Conservation (phyloP, 768 basidiomycete genomes). For the Lactifluus hygrophoroides region DNA sequence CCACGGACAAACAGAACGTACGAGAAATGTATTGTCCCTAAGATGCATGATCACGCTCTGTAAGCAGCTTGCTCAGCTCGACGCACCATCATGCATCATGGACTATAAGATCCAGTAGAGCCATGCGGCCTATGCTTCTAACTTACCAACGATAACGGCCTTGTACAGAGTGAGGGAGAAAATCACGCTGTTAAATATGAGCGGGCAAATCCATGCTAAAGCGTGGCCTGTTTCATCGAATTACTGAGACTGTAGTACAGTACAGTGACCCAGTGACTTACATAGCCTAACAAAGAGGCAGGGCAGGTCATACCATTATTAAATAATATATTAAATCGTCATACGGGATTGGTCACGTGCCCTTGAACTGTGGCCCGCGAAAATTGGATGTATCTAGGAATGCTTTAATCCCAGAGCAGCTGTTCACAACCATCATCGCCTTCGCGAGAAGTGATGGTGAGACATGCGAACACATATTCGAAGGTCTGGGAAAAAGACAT, state of each 20-base stretch:
- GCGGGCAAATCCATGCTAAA: neutral
- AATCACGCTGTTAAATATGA: conserved; percentile 1
- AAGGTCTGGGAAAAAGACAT: neutral
- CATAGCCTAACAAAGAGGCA: neutral
- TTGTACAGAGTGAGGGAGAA: conserved; percentile 10
- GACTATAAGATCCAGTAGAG: too few species aligned
- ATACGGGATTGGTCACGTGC: too few species aligned
- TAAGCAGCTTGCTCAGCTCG: neutral
- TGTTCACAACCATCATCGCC: too few species aligned
- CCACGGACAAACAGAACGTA: neutral
- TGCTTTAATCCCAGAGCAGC: too few species aligned
- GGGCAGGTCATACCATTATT: too few species aligned
- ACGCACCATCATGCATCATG: conserved; percentile 6
- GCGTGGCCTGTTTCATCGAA: neutral
- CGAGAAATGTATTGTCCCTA: conserved; percentile 13
- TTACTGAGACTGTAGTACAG: neutral
- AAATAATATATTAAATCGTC: too few species aligned
- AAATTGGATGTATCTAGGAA: too few species aligned
- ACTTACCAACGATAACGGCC: neutral
- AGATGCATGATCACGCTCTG: neutral
- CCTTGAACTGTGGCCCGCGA: too few species aligned
- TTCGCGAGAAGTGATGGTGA: too few species aligned
- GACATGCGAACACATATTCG: too few species aligned
- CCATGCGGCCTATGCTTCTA: too few species aligned
- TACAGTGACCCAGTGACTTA: neutral